These are phyloP conservation scores for Talaromyces ruber DNA, from an alignment of 495 filamentous ascomycete genomes.

Conservation along the genomic window DNA sequence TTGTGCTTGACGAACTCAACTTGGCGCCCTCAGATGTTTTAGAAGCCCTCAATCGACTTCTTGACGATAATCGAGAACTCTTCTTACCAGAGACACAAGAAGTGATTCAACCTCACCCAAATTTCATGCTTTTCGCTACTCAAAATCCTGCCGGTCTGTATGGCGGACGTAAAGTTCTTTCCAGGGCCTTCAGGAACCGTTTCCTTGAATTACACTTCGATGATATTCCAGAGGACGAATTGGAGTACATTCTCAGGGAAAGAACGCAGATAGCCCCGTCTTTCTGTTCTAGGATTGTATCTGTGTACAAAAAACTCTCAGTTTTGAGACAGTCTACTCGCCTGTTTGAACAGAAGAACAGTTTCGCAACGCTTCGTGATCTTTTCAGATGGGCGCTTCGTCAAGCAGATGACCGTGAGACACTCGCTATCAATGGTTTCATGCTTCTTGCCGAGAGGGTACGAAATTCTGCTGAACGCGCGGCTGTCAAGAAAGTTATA, in stretches of 20 bases:
- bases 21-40: conserved; percentile 93
- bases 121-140: conserved; percentile 99
- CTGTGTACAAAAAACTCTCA: conserved; percentile 90
- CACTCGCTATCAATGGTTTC: conserved; percentile 86
- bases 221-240: conserved; percentile 91
- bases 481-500: conserved; percentile 77
- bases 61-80: conserved; percentile 97
- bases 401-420: conserved; percentile 72
- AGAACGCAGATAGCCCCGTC: conserved; percentile 84
- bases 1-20: conserved; percentile 95
- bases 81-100: conserved; percentile 97
- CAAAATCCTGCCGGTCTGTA: conserved; percentile 96
- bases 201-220: conserved; percentile 98
- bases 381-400: conserved; percentile 95
- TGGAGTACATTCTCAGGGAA: conserved; percentile 86
- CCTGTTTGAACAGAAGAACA: conserved; percentile 93
- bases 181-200: conserved; percentile 89
- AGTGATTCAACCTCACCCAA: conserved; percentile 76
- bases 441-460: conserved; percentile 95
- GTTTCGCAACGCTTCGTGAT: conserved; percentile 94
- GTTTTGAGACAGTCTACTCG: conserved; percentile 78
- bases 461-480: conserved; percentile 77
- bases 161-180: conserved; percentile 86
- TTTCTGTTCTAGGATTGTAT: conserved; percentile 80
- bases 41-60: conserved; percentile 85